A percentile compares a stretch with the other conserved stretches of the same genome.
Evolutionary conservation across 352 stramenopile genomes (phyloP).

Genomic region (Phytopythium helicoides): DNA sequence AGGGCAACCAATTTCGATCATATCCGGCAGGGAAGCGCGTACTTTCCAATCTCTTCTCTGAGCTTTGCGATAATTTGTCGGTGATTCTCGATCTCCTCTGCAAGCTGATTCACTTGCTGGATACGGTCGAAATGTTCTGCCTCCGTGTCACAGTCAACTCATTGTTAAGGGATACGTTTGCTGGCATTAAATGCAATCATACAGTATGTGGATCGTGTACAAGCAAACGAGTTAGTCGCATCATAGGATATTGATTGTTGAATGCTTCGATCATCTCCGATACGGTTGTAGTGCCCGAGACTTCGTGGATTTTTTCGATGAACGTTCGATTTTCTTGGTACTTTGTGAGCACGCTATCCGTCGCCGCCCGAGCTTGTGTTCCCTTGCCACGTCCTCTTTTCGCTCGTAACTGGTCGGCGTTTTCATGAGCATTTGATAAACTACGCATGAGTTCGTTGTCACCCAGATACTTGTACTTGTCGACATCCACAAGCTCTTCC

Average conservation of each 20-base stretch:
- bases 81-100: conserved; percentile 80
- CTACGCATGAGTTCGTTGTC: conserved; percentile 74
- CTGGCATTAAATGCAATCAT: too few relatives aligned
- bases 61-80: conserved; percentile 64
- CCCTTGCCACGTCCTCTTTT: conserved; percentile 71
- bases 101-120: conserved; percentile 78
- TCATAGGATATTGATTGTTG: conserved; percentile 71
- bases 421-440: conserved; percentile 48
- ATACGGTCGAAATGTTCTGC: conserved; percentile 81
- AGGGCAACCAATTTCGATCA: too few relatives aligned
- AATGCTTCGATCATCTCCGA: conserved; percentile 85
- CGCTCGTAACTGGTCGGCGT: conserved; percentile 40
- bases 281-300: conserved; percentile 72
- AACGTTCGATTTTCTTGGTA: conserved; percentile 80
- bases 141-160: conserved; percentile 48
- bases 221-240: neutral
- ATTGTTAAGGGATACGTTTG: too few relatives aligned
- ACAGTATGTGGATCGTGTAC: too few relatives aligned
- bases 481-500: conserved; percentile 46
- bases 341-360: conserved; percentile 63
- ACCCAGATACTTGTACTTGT: conserved; percentile 67
- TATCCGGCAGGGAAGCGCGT: too few relatives aligned
- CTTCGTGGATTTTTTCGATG: conserved; percentile 82
- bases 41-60: conserved; percentile 80
- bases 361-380: conserved; percentile 60